Conservation (phyloP, 2,329 filamentous ascomycete species). For the Penicillium capsulatum region DNA sequence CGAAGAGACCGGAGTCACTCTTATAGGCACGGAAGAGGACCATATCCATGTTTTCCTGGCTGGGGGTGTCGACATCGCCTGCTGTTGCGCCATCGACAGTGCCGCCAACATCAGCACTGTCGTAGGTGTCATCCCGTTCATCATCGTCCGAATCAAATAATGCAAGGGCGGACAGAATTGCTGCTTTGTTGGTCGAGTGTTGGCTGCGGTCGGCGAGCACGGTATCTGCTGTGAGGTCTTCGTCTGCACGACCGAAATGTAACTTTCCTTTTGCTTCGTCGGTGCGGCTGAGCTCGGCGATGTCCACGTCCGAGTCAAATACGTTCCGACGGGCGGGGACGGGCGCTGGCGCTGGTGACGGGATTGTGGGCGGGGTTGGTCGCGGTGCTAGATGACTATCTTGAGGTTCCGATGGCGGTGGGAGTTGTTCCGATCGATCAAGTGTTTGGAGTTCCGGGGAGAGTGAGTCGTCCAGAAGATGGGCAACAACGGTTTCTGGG, state of each 20-base stretch:
- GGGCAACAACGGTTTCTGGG: slow-evolving; percentile 72
- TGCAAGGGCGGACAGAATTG: slow-evolving; percentile 81
- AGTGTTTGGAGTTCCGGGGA: slow-evolving; percentile 62
- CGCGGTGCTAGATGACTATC: slow-evolving; percentile 55
- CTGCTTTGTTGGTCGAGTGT: slow-evolving; percentile 68
- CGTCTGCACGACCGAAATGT: slow-evolving; percentile 69
- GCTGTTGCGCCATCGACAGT: slow-evolving; percentile 63
- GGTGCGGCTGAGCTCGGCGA: slow-evolving; percentile 66
- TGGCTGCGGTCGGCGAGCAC: slow-evolving; percentile 61
- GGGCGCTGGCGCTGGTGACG: slow-evolving; percentile 31
- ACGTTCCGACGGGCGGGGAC: slow-evolving; percentile 59
- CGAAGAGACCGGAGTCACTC: slow-evolving; percentile 61
- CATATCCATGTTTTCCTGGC: slow-evolving; percentile 54
- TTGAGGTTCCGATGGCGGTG: slow-evolving; percentile 41
- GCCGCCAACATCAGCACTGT: slow-evolving; percentile 84
- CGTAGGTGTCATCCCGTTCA: slow-evolving; percentile 95
- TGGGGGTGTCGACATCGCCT: slow-evolving; percentile 43
- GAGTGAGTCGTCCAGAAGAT: slow-evolving; percentile 73
- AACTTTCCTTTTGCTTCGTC: slow-evolving; percentile 53
- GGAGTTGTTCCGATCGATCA: slow-evolving; percentile 59
- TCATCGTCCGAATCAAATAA: slow-evolving; percentile 92
- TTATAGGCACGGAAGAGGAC: slow-evolving; percentile 69
- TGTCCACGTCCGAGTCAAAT: slow-evolving; percentile 70
- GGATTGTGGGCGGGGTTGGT: slow-evolving; percentile 33
- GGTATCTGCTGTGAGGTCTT: slow-evolving; percentile 64